Percentiles rank a stretch among this genome's conserved stretches.
Evolutionary conservation across 805 yeast genomes (phyloP).

Genomic region (Candida khao-thaluensis): DNA sequence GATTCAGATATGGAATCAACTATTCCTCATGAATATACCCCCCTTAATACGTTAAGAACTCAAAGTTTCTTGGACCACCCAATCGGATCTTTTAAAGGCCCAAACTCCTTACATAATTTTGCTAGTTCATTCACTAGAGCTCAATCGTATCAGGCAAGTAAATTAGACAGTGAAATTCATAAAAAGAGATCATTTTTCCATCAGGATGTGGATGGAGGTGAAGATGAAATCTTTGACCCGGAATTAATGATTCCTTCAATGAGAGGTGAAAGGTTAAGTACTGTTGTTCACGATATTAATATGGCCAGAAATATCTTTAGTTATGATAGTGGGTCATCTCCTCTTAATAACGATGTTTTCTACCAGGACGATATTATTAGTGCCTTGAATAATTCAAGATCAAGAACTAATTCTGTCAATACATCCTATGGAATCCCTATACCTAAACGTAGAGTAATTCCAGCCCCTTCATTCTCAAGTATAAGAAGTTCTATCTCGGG

Average conservation of each 20-base stretch:
- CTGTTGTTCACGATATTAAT: constrained; percentile 45
- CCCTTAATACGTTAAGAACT: constrained; percentile 17
- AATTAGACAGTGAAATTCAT: constrained; percentile 52
- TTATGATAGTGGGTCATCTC: constrained; percentile 13
- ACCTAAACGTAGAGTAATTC: constrained; percentile 28
- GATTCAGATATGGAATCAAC: constrained; percentile 6
- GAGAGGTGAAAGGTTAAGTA: constrained; percentile 63
- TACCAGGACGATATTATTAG: constrained; percentile 37
- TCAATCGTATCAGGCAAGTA: constrained; percentile 57
- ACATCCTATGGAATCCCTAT: constrained; percentile 20
- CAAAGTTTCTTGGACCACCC: constrained; percentile 30
- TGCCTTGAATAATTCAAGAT: constrained; percentile 29
- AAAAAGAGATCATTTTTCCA: constrained; percentile 62
- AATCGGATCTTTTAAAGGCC: constrained; percentile 60
- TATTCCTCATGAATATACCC: constrained; percentile 25
- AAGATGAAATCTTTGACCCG: constrained; percentile 68
- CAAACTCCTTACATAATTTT: constrained; percentile 71
- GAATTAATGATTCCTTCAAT: constrained; percentile 63
- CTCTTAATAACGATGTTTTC: constrained; percentile 32
- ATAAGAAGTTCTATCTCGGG: constrained; percentile 35
- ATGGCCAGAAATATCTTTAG: constrained; percentile 19
- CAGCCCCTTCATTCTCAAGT: constrained; percentile 46
- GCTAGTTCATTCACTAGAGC: constrained; percentile 81
- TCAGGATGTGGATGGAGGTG: constrained; percentile 11
- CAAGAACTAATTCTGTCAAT: constrained; percentile 20